A percentile compares a stretch with the other conserved stretches of the same genome.
These are phyloP conservation scores for Lodderomyces margitis DNA, from an alignment of 1,139 yeast species.

Conservation along the genomic window DNA sequence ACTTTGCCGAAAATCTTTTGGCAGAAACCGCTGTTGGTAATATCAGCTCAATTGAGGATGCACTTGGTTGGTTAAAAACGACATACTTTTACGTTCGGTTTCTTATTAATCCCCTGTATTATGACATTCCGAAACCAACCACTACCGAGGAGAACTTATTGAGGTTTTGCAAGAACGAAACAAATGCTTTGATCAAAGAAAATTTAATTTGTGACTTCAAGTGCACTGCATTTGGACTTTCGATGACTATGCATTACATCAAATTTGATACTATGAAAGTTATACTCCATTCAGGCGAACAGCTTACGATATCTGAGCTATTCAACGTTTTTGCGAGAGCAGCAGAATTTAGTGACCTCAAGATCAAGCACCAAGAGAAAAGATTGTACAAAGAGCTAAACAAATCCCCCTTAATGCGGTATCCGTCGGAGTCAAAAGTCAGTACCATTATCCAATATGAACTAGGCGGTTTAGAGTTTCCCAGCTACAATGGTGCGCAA, in stretches of 20 bases:
- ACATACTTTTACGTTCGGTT: constrained; percentile 53
- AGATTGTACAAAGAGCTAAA: constrained; percentile 41
- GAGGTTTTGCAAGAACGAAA: constrained; percentile 26
- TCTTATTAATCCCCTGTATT: constrained; percentile 35
- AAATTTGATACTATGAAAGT: constrained; percentile 39
- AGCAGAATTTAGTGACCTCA: constrained; percentile 36
- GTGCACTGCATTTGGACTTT: constrained; percentile 39
- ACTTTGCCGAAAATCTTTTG: constrained; percentile 43
- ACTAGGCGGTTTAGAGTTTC: constrained; percentile 46
- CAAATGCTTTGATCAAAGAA: constrained; percentile 25
- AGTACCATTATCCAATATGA: constrained; percentile 44
- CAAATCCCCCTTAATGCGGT: constrained; percentile 31
- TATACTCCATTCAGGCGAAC: constrained; percentile 19
- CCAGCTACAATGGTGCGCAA: constrained; percentile 35
- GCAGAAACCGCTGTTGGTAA: constrained; percentile 51
- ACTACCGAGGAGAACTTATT: constrained; percentile 24
- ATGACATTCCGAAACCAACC: constrained; percentile 18
- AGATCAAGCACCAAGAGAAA: constrained; percentile 43
- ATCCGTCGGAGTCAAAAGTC: constrained; percentile 29
- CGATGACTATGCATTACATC: constrained; percentile 48
- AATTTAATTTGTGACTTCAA: constrained; percentile 24
- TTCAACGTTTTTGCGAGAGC: constrained; percentile 30
- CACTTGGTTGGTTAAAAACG: constrained; percentile 48
- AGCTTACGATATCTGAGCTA: constrained; percentile 20
- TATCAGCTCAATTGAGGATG: constrained; percentile 35